Base-by-base conservation (phyloP, 352 stramenopile species). In the Elongisporangium prolatum region DNA sequence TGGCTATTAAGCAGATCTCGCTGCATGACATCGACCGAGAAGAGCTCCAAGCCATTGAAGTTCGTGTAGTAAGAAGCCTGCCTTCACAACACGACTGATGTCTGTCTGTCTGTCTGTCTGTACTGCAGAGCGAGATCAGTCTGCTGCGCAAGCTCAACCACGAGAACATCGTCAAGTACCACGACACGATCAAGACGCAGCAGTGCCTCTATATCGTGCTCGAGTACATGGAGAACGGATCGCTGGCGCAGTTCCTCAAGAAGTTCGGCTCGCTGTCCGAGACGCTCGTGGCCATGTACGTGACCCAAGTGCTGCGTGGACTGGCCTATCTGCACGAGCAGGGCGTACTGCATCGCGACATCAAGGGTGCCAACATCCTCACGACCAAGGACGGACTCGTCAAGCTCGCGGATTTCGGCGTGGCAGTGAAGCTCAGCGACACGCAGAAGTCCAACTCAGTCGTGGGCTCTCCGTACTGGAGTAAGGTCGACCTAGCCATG, bases 141-240 rank as follows among this genome's bases (percentile, higher is more conserved):
- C 69, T 98, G 55, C 75, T 98, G 48, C 84, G 88, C 56, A 97
- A 97, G 67, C 73, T 98, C 17, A 93, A 98, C 47, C 93, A 98
- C 59, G 84, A 92, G 51, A 98, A 98, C 69, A 98, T 98, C 48
- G 93, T 98, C 64, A 97, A 97, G 74, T 98, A 98, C 71, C 86
- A 95, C 63, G 92, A 98, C 73, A 97, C 89, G 22, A 96, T 98
- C 72, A 87, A 89, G 67, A 93, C 84, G 48, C 77, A 90, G 50
- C 73, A 75, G 25, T 86, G 69, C 20, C 61, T 96, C 18, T 91
- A 93, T 63, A 96, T 96, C 60, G 83, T 96, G 48, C 70, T 96
- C 14, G 87, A 96, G 68, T 98, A 97, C 74, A 97, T 98, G 90
- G 92, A 98, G 60, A 97, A 98, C 59, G 91, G 91, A 21, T 97